Conservation (phyloP, 495 filamentous ascomycete genomes). For the Neurospora africana region DNA sequence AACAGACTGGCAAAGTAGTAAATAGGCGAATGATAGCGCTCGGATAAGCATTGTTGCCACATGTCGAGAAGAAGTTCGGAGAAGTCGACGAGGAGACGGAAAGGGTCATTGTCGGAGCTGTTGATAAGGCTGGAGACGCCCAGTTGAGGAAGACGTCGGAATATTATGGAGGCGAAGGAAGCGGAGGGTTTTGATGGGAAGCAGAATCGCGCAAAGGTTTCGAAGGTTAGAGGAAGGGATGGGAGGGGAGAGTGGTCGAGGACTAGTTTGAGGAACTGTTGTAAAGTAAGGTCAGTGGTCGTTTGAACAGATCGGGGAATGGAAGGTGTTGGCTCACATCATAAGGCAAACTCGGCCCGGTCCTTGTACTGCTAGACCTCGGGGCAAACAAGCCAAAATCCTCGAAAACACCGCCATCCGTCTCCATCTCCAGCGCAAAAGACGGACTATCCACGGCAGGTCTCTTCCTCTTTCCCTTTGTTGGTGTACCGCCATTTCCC, state of each 20-base stretch:
- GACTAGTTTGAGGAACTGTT: constrained; percentile 33
- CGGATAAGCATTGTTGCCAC: constrained; percentile 33
- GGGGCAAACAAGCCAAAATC: not conserved
- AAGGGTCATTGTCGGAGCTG: constrained; percentile 15
- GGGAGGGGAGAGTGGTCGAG: constrained; percentile 30
- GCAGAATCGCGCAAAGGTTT: constrained; percentile 29
- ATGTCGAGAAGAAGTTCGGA: constrained; percentile 31
- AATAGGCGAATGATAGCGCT: constrained; percentile 33
- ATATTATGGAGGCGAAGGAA: constrained; percentile 33
- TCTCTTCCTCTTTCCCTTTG: constrained; percentile 42
- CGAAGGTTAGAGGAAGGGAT: constrained; percentile 29
- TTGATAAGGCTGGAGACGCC: constrained; percentile 13
- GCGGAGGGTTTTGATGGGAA: constrained; percentile 30
- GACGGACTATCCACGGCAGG: constrained; percentile 39
- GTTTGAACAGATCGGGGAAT: not conserved
- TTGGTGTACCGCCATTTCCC: constrained; percentile 25
- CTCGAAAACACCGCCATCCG: constrained; percentile 3
- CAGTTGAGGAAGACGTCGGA: constrained; percentile 30
- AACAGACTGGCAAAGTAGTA: constrained; percentile 31
- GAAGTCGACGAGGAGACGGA: constrained; percentile 33
- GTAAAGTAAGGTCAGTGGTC: not conserved
- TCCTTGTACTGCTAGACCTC: not conserved
- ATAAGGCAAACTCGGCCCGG: constrained; percentile 11
- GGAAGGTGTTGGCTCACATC: constrained; percentile 22
- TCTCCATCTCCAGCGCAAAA: constrained; percentile 36